Evolutionary conservation across 2,329 filamentous ascomycete species (phyloP).

Genomic region (Pyricularia pennisetigena): DNA sequence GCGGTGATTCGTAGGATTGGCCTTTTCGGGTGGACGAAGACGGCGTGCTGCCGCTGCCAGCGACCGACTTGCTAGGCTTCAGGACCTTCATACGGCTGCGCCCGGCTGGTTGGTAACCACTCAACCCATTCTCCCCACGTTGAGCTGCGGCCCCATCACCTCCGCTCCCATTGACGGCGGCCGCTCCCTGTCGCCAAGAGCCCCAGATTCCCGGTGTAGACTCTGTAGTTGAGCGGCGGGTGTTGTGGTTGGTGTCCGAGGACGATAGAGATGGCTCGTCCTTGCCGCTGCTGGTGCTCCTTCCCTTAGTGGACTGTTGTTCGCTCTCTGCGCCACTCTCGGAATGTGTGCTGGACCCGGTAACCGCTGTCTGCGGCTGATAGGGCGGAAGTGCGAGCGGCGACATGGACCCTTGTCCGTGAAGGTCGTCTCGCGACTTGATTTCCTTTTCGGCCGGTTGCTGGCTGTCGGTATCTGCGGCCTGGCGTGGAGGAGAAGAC

Average conservation of each 20-base stretch:
- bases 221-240: slow-evolving; percentile 31
- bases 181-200: slow-evolving; percentile 55
- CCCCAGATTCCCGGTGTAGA: slow-evolving; percentile 44
- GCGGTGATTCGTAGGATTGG: slow-evolving; percentile 38
- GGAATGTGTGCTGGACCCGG: slow-evolving; percentile 24
- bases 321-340: slow-evolving; percentile 36
- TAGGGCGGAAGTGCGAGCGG: slow-evolving; percentile 23
- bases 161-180: slow-evolving; percentile 39
- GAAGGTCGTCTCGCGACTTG: slow-evolving; percentile 13
- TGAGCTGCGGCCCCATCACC: slow-evolving; percentile 37
- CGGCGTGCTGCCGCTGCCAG: slow-evolving; percentile 9
- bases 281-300: slow-evolving; percentile 7
- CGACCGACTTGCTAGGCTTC: slow-evolving; percentile 59
- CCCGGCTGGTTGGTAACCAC: slow-evolving; percentile 61
- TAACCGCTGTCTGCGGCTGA: slow-evolving; percentile 19
- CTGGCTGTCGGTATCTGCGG: slow-evolving; percentile 4
- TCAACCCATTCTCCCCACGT: slow-evolving; percentile 41
- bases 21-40: slow-evolving; percentile 42
- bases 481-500: slow-evolving; percentile 7
- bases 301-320: slow-evolving; percentile 20
- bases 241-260: slow-evolving; percentile 13
- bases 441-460: slow-evolving; percentile 7
- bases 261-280: not conserved
- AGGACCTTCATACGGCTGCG: slow-evolving; percentile 79
- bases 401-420: slow-evolving; percentile 21